Evolutionary conservation across 768 basidiomycete species (phyloP).

Genomic region (Tricholoma bakamatsutake): DNA sequence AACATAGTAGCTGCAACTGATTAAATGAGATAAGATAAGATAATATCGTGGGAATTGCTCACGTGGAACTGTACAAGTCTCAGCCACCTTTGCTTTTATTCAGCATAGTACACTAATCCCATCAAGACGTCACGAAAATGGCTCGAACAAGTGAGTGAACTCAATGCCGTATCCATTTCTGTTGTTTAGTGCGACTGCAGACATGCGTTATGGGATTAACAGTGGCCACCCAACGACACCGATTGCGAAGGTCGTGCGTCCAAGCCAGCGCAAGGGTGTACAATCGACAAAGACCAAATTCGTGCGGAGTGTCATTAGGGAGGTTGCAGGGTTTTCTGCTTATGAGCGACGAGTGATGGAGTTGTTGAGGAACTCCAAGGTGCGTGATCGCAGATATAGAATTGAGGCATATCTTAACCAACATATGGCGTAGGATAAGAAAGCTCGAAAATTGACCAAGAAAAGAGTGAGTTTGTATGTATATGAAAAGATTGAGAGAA

Average conservation of each 20-base stretch:
- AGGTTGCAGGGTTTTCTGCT: conserved; percentile 96
- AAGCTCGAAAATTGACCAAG: conserved; percentile 98
- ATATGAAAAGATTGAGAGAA: not conserved
- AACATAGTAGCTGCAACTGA: not conserved
- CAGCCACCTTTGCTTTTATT: conserved; percentile 35
- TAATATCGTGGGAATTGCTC: conserved; percentile 21
- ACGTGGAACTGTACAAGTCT: conserved; percentile 50
- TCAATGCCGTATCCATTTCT: not conserved
- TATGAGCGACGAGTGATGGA: conserved; percentile 99
- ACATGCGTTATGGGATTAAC: conserved; percentile 81
- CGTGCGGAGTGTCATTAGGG: conserved; percentile 88
- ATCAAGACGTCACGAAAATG: conserved; percentile 68
- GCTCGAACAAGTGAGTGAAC: conserved; percentile 63
- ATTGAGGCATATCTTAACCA: not conserved
- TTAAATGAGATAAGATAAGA: conserved; percentile 16
- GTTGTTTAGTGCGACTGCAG: conserved; percentile 30
- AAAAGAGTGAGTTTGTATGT: conserved; percentile 71
- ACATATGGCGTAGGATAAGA: conserved; percentile 74
- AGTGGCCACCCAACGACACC: conserved; percentile 86
- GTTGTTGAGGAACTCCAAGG: conserved; percentile 95
- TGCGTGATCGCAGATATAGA: conserved; percentile 28
- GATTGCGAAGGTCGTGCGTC: conserved; percentile 68
- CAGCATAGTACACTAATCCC: conserved; percentile 25
- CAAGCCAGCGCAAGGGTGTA: conserved; percentile 89
- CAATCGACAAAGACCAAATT: conserved; percentile 89